phyloP scores from a whole-genome alignment of 73 alveolate genomes.

The Durusdinium trenchii region DNA sequence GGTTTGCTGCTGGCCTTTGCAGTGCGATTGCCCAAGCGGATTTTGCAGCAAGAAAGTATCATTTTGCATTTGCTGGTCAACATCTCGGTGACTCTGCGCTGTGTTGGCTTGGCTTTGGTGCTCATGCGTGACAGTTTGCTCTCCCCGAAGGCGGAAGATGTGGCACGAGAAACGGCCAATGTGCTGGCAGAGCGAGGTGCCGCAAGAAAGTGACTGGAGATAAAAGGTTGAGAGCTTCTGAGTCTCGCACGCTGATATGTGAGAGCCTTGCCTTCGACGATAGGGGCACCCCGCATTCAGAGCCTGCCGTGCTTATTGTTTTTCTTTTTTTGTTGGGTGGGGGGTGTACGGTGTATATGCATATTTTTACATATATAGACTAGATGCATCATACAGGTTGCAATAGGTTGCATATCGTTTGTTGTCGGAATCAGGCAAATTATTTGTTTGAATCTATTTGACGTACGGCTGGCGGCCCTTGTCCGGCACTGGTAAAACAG shows the following conservation, averaged over 20 bases:
- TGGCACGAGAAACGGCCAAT: slow-evolving; percentile 85
- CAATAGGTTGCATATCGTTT: neutral
- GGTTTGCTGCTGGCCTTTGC: slow-evolving; percentile 61
- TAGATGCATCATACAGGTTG: neutral
- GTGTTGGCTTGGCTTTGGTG: slow-evolving; percentile 89
- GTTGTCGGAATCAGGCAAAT: neutral
- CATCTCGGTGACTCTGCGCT: slow-evolving; percentile 71
- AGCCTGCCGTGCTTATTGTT: neutral
- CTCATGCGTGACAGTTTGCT: slow-evolving; percentile 74
- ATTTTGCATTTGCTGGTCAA: slow-evolving; percentile 53
- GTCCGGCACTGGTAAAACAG: too few species aligned
- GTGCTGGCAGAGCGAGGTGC: slow-evolving; percentile 90
- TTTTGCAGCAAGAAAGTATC: slow-evolving; percentile 69
- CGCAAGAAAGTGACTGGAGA: slow-evolving; percentile 13
- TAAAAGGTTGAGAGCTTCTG: neutral
- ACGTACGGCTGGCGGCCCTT: too few species aligned
- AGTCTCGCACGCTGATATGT: neutral
- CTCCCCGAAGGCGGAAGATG: slow-evolving; percentile 85
- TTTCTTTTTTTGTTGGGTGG: too few species aligned
- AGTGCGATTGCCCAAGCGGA: slow-evolving; percentile 63
- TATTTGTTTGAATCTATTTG: too few species aligned
- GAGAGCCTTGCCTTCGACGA: neutral
- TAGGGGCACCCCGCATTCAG: neutral
- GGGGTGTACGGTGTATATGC: too few species aligned
- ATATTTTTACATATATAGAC: neutral